Evolutionary conservation across 2,329 filamentous ascomycete genomes (phyloP), one percentile per base, ranked within the genome.

Genomic region (Pseudogymnoascus sp.): DNA sequence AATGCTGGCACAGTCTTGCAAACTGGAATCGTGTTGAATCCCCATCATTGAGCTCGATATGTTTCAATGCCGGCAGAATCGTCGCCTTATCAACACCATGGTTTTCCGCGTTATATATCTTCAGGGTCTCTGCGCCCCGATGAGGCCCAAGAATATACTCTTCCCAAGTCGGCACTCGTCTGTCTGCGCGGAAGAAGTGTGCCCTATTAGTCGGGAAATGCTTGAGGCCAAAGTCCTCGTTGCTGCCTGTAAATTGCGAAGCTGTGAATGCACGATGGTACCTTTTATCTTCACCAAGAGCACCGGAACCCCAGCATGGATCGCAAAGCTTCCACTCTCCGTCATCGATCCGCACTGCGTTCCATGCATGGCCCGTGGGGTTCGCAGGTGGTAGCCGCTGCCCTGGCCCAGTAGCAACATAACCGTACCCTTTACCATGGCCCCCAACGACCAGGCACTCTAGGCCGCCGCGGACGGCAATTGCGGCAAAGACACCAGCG

Each of bases 241-340:
- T 97, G 60, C 76, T 75, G 64, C 77, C 75, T 2, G 77, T 83
- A 69, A 89, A 89, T 67, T 83, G 76, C 7, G 80, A 75, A 0
- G 91, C 84, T 1, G 79, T 82, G 74, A 97, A 96, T 2, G 78
- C 73, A 68, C 88, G 83, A 46, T 82, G 82, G 76, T 92, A 97
- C 63, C 82, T 76, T 15, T 78, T 79, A 71, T 74, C 65, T 37
- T 70, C 79, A 46, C 80, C 75, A 7, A 96, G 76, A 66, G 84
- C 79, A 1, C 93, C 93, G 0, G 93, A 91, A 40, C 95, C 95
- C 95, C 95, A 99, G 73, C 93, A 97, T 0, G 89, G 77, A 71
- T 99, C 95, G 59, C 97, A 77, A 1, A 97, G 82, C 75, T 97
- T 96, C 93, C 93, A 97, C 67, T 86, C 84, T 1, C 90, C 91